Percentiles rank a stretch among this genome's conserved stretches.
Conservation (phyloP, 495 filamentous ascomycete species). For the Podospora didyma region DNA sequence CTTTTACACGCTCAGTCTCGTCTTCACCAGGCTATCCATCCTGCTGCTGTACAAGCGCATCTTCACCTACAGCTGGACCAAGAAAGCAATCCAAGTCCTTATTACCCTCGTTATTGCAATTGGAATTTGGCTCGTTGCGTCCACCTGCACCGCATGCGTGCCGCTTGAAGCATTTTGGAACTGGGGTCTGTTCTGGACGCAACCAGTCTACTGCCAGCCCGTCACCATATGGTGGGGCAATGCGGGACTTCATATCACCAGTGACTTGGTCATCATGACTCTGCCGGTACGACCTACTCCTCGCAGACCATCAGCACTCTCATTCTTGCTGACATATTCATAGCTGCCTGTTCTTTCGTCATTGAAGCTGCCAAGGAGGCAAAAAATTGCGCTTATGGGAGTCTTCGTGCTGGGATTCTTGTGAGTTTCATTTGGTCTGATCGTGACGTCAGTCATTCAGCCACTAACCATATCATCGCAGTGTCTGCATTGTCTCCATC, state of each 20-base stretch:
- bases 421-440: constrained; percentile 4
- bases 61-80: constrained; percentile 27
- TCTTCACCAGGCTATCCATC: constrained; percentile 24
- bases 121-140: constrained; percentile 22
- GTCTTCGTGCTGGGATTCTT: constrained; percentile 29
- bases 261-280: constrained; percentile 25
- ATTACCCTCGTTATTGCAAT: constrained; percentile 18
- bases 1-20: constrained; percentile 25
- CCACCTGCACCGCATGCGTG: constrained; percentile 25
- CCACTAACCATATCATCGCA: constrained; percentile 1
- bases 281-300: constrained; percentile 19
- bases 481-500: constrained; percentile 27
- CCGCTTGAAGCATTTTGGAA: constrained; percentile 30
- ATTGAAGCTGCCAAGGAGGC: constrained; percentile 21
- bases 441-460: background rate
- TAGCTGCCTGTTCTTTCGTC: constrained; percentile 24
- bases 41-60: constrained; percentile 28
- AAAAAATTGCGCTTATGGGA: constrained; percentile 24
- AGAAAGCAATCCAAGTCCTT: constrained; percentile 17
- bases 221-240: constrained; percentile 26
- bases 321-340: background rate
- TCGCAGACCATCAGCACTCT: too few species aligned
- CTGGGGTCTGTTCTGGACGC: constrained; percentile 18
- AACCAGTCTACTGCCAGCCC: constrained; percentile 25
- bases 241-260: constrained; percentile 20